Percentiles rank a stretch among this genome's conserved stretches.
Evolutionary conservation across 345 rosid species (phyloP).

Genomic region (Acer yangbiense): DNA sequence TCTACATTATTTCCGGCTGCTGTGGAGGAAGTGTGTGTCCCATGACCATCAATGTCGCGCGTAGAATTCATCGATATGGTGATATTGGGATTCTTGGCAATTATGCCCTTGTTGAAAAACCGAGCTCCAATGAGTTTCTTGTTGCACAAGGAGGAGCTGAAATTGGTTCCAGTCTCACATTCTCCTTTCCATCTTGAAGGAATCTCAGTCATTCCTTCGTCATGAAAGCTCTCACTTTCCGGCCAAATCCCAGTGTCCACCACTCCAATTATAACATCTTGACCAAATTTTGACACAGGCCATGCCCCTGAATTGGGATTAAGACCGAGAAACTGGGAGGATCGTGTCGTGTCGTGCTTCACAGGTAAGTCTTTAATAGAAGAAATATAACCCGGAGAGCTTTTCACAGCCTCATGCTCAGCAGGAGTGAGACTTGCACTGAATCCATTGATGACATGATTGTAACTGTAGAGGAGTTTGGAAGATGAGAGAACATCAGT

Average conservation of each 20-base stretch:
- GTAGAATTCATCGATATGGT: conserved; percentile 54
- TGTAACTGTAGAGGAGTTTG: conserved; percentile 40
- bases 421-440: conserved; percentile 41
- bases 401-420: conserved; percentile 40
- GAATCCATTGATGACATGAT: conserved; percentile 47
- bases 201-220: conserved; percentile 37
- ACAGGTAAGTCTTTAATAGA: conserved; percentile 36
- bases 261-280: conserved; percentile 45
- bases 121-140: conserved; percentile 58
- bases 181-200: conserved; percentile 53
- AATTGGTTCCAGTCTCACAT: conserved; percentile 47
- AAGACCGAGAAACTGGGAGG: conserved; percentile 38
- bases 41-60: conserved; percentile 52
- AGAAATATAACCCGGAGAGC: conserved; percentile 41
- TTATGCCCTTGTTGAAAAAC: conserved; percentile 46
- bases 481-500: conserved; percentile 10
- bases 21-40: conserved; percentile 59
- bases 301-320: conserved; percentile 31
- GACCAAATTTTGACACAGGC: conserved; percentile 47
- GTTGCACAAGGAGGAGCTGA: conserved; percentile 53
- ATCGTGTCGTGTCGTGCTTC: conserved; percentile 47
- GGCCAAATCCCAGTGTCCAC: conserved; percentile 59
- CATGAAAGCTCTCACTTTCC: conserved; percentile 45
- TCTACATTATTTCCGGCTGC: conserved; percentile 46
- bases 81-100: conserved; percentile 34